These are phyloP conservation scores for Rutstroemia sp. DNA, from an alignment of 2,329 filamentous ascomycete genomes.

Conservation along the genomic window DNA sequence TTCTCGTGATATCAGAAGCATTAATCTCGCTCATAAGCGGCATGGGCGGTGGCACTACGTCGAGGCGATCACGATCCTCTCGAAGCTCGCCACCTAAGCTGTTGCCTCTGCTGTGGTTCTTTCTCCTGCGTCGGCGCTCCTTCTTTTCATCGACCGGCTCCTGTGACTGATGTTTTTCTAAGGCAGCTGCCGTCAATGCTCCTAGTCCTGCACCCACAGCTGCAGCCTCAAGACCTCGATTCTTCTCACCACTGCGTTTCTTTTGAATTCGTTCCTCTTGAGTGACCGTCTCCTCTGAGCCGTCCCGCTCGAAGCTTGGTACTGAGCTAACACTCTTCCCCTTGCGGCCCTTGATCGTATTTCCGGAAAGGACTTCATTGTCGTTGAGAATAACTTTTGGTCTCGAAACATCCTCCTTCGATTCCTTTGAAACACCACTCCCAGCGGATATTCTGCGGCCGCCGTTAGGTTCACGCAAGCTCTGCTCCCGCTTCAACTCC, in stretches of 20 bases:
- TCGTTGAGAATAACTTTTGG: conserved; percentile 55
- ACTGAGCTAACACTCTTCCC: conserved; percentile 41
- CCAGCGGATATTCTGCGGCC: conserved; percentile 2
- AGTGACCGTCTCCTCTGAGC: conserved; percentile 38
- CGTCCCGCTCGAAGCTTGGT: conserved; percentile 32
- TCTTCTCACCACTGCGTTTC: conserved; percentile 22
- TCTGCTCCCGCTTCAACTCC: conserved; percentile 84
- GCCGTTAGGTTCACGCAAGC: conserved; percentile 52
- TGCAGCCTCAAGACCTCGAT: conserved; percentile 23
- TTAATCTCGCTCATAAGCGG: conserved; percentile 82
- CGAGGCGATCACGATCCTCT: conserved; percentile 42
- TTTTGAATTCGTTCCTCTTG: conserved; percentile 40
- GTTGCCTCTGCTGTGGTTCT: conserved; percentile 39
- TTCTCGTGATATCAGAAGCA: conserved; percentile 78
- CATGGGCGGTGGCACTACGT: conserved; percentile 63
- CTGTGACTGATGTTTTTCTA: conserved; percentile 58
- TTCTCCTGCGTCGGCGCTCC: conserved; percentile 33
- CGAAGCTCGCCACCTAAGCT: conserved; percentile 34
- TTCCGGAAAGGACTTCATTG: conserved; percentile 47
- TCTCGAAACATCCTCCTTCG: conserved; percentile 33
- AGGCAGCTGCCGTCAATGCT: conserved; percentile 52
- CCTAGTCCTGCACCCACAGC: conserved; percentile 37
- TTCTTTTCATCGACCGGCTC: conserved; percentile 43
- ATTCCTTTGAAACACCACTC: conserved; percentile 49
- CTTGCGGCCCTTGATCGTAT: conserved; percentile 43